Base-by-base conservation (phyloP, 139 green algal species). In the Auxenochlorella protothecoides region DNA sequence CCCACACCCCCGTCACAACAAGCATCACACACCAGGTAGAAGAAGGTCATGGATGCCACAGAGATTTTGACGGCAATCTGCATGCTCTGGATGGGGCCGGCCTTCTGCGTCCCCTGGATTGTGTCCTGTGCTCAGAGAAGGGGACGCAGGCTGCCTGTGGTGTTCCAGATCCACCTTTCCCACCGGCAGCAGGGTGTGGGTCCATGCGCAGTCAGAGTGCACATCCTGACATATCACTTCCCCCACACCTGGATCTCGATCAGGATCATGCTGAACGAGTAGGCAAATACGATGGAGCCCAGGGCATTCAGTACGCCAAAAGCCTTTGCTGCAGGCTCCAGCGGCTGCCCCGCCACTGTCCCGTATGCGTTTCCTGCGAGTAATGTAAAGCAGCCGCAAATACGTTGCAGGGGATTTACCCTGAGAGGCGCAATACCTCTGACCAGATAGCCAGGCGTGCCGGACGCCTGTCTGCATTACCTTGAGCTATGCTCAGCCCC, bases 281-380 rank as follows among this genome's bases (percentile, higher is more conserved):
- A 79, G 13, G 74, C 74, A 61, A 79, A 79, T 5, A 76, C 16
- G 15, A 79, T 73, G 9, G 74, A 55, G 55, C 74, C 74, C 7
- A 79, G 11, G 0, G 62, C 57, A 54, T 79, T 79, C 16, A 76
- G 51, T 6, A 79, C 56, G 44, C 72, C 66, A 65, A 69, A 79
- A 4, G 54, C 16, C 62, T 63, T 75, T 11, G 66, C 56, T 4
- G 27, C 15, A 51, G 74, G 53, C 13, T 16, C 62, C 3, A 72
- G 56, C 27, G 27, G 27, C 27, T 44, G 27, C 27, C 27, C 27
- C 27, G 0, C 27, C 16, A 76, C 73, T 9, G 61, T 59, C 44
- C 75, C 75, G 53, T 44, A 44, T 44, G 27, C 27, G 27, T 44
- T 44, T 44, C 27, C 27, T 44, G 27, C 27, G 27, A 44, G 27